phyloP scores from a whole-genome alignment of 257 asterid genomes.

The Primulina eburnea region DNA sequence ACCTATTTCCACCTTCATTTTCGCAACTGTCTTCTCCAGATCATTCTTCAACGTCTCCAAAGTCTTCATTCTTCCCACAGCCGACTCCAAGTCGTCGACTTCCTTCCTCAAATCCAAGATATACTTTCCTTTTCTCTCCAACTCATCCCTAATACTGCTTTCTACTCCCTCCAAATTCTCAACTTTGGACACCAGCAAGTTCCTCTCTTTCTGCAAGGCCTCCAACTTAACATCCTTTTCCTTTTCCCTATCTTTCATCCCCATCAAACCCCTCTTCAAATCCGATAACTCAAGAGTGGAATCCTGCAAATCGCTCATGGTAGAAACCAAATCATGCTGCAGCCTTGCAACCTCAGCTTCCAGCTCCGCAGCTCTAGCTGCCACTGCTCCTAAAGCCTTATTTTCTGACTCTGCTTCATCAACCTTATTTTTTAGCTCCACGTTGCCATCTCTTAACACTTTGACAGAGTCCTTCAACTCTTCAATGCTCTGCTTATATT shows the following conservation, averaged over 20 bases:
- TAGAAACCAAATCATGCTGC: constrained; percentile 56
- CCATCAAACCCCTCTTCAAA: constrained; percentile 44
- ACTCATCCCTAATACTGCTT: constrained; percentile 34
- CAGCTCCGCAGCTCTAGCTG: constrained; percentile 60
- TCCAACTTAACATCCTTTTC: constrained; percentile 45
- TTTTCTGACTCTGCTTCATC: constrained; percentile 42
- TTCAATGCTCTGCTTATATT: constrained; percentile 35
- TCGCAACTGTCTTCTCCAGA: constrained; percentile 37
- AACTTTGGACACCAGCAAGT: constrained; percentile 39
- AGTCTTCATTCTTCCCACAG: constrained; percentile 29
- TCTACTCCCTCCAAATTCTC: constrained; percentile 30
- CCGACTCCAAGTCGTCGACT: constrained; percentile 42
- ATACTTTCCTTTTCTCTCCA: constrained; percentile 46
- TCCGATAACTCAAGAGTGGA: constrained; percentile 33
- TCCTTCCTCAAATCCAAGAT: constrained; percentile 36
- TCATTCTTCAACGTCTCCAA: constrained; percentile 38
- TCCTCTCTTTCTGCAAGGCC: constrained; percentile 51
- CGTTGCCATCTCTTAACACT: constrained; percentile 33
- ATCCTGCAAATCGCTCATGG: constrained; percentile 50
- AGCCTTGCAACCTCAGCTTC: constrained; percentile 58
- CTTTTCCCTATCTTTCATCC: constrained; percentile 32
- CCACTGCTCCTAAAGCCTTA: constrained; percentile 42
- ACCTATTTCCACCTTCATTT: constrained; percentile 38
- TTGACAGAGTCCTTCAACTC: constrained; percentile 44
- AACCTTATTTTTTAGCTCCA: constrained; percentile 32